phyloP scores from a whole-genome alignment of 108 stramenopile species.

The Pseudonitzschia pungens region DNA sequence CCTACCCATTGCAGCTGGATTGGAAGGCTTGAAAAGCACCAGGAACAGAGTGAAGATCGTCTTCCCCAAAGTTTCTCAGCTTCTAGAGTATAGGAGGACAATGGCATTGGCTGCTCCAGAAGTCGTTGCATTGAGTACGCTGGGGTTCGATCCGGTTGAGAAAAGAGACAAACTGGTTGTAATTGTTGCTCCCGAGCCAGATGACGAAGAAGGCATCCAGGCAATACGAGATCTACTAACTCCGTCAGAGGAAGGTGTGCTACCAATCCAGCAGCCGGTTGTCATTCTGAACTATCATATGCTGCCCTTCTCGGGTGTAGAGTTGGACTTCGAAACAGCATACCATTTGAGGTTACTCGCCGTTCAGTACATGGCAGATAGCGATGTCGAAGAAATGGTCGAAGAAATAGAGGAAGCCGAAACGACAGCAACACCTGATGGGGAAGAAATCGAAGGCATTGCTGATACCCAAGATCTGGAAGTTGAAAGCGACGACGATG shows the following conservation, averaged over 20 bases:
- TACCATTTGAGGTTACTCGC: constrained; percentile 84
- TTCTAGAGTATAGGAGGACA: constrained; percentile 71
- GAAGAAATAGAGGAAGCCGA: constrained; percentile 22
- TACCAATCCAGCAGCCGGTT: constrained; percentile 60
- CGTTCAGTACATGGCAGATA: constrained; percentile 85
- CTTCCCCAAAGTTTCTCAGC: constrained; percentile 86
- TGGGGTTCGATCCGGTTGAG: constrained; percentile 85
- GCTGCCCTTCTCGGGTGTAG: constrained; percentile 64
- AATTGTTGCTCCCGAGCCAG: constrained; percentile 81
- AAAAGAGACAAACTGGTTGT: constrained; percentile 82
- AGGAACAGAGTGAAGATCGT: constrained; percentile 89
- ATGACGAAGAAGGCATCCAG: constrained; percentile 68
- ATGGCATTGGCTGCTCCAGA: constrained; percentile 88
- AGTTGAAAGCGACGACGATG: constrained; percentile 21
- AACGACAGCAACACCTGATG: constrained; percentile 18
- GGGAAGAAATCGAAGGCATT: constrained; percentile 1
- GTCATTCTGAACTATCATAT: constrained; percentile 89
- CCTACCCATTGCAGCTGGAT: constrained; percentile 82
- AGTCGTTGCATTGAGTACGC: constrained; percentile 79
- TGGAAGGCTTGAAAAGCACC: constrained; percentile 66
- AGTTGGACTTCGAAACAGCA: constrained; percentile 64
- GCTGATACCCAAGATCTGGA: constrained; percentile 14
- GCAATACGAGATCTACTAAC: constrained; percentile 70
- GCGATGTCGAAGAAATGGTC: constrained; percentile 42
- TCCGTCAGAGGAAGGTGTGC: constrained; percentile 38